Evolutionary conservation across 805 yeast species (phyloP), one percentile per base, ranked within the genome.

Genomic region (Tetrapisispora iriomotensis): DNA sequence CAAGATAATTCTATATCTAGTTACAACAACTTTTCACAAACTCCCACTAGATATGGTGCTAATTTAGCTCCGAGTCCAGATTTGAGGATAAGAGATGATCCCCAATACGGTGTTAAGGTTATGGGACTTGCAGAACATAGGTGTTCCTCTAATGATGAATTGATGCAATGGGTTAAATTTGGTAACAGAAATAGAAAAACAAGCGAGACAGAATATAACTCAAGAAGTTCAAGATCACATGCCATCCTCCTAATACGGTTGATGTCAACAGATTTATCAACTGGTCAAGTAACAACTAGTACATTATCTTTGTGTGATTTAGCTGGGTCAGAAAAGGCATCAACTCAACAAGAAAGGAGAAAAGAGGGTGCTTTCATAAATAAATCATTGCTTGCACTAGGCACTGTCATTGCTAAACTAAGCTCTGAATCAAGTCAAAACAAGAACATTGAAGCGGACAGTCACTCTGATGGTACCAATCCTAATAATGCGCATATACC

Each of bases 281-380:
- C 66, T 10, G 70, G 68, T 5, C 43, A 46, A n/a, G 57, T 57
- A 24, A 63, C 61, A 13, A 60, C 66, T 28, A 72, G 87, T 26
- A 77, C 86, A 0, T 72, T 90, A 24, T 84, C 90, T 25, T 68
- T 90, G 40, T 90, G 97, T 65, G 98, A 90, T 62, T 71, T 90
- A 53, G 98, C 98, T 0, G 98, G 98, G 22, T 82, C 95, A n/a
- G 98, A 90, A 61, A 72, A 82, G 38, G 95, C 94, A 0, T 68
- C 83, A 0, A 56, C 58, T 1, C 66, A 65, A 40, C 61, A 67
- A 1, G 96, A 85, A 54, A 71, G 97, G 50, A 67, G 96, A 40
- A 85, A 87, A 59, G 98, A 90, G 64, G 98, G 97, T 18, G 75
- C 96, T 0, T 92, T 70, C 55, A 90, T 90, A 56, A 90, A 90